These are phyloP conservation scores for Bretziella fagacearum DNA, from an alignment of 2,329 filamentous ascomycete genomes.

Conservation along the genomic window DNA sequence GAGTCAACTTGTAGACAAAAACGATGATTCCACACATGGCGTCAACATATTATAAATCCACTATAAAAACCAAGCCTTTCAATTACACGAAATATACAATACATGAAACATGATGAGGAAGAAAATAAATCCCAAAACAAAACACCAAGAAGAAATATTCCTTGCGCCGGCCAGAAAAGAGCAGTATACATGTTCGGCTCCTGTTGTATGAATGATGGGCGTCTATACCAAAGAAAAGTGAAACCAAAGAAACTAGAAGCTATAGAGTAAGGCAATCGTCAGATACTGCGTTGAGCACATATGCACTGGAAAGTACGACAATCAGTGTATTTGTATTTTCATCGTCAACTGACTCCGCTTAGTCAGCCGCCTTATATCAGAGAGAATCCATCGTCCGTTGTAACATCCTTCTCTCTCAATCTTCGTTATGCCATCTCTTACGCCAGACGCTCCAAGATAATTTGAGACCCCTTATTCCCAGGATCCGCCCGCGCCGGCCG, in stretches of 20 bases:
- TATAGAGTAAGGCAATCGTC: too few relatives aligned
- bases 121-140: not conserved
- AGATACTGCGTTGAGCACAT: too few relatives aligned
- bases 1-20: not conserved
- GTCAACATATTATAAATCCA: too few relatives aligned
- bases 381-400: not conserved
- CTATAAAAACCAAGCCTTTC: conserved; percentile 1
- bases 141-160: conserved; percentile 5
- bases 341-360: not conserved
- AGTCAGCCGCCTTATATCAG: not conserved
- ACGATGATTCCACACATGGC: too few relatives aligned
- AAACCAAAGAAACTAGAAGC: too few relatives aligned
- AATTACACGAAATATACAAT: conserved; percentile 6
- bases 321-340: too few relatives aligned
- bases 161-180: too few relatives aligned
- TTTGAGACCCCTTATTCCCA: conserved; percentile 45
- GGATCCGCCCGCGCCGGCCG: conserved; percentile 18
- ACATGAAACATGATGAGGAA: not conserved
- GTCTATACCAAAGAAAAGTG: too few relatives aligned
- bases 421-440: conserved; percentile 2
- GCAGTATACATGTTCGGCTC: too few relatives aligned
- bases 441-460: conserved; percentile 42
- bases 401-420: not conserved
- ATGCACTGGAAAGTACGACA: too few relatives aligned
- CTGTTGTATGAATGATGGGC: too few relatives aligned